Evolutionary conservation across 176 grass and related monocot species (phyloP), one percentile per base, ranked within the genome.

Genomic region (Chrysopogon serrulatus): DNA sequence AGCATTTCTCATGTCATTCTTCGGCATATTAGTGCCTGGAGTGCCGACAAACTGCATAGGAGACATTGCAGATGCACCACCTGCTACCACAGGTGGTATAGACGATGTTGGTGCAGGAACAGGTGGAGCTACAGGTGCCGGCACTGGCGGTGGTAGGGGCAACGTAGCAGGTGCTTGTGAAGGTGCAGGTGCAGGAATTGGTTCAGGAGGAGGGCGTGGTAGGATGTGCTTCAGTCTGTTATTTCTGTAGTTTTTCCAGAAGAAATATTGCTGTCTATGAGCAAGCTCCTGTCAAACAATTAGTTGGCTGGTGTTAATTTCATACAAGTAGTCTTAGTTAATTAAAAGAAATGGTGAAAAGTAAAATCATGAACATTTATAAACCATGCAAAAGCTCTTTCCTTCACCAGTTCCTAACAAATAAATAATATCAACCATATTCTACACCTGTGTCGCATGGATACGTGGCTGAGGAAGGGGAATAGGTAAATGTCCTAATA

Each of bases 221-320:
- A 99, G 44, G 68, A 99, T 99, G 90, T 99, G 96, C 75, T 96
- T 99, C 87, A 96, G 63, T 62, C 96, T 95, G 81, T 96, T 96
- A 84, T 99, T 99, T 87, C 93, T 96, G 36, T 99, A 99, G 64
- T 99, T 99, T 80, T 99, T 99, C 96, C 96, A 99, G 48, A 90
- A 99, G 78, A 96, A 99, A 84, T 96, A 96, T 59, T 99, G 91
- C 79, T 99, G 89, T 76, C 96, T 87, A 83, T 99, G 96, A 87
- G 96, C 93, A 91, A 99, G 56, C 77, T 99, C 96, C 96, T 99
- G 90, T 82, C 18, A 79, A 93, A 86, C 9, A 87, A 83, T 66
- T 48, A 75, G 75, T 35, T 64, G 14, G 32, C 9, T 75, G 81
- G 71, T 23, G 30, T 89, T 71, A 57, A 53, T 80, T 49, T 45